Evolutionary conservation across 306 rosid genomes (phyloP), one percentile per base, ranked within the genome.

Genomic region (Cucumis melo): DNA sequence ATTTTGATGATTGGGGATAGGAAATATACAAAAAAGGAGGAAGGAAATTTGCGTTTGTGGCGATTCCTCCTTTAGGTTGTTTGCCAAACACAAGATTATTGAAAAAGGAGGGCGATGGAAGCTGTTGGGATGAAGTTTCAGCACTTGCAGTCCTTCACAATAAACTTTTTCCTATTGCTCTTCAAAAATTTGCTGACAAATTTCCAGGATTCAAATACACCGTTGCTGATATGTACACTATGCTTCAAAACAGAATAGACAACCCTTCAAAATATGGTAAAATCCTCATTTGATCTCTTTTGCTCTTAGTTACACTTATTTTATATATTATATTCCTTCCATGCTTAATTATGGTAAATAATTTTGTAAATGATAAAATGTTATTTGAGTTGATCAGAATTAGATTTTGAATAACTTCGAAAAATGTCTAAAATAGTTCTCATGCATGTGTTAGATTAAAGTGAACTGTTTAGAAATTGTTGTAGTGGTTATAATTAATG

Each of bases 221-320:
- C 5, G 3, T 77, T 1, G 17, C 44, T 11, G 78, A 89, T 62
- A 54, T 19, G 5, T 73, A 84, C 39, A 39, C 14, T 20, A 41
- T 76, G 29, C 13, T 76, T 2, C 1, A 44, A 19, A 57, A 81
- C 57, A 39, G 82, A 32, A 48, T 82, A 6, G 50, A 76, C 8
- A 21, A 76, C 57, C 89, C 96, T 78, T 48, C 83, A 46, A 88
- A 78, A 79, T 88, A 80, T 66, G 91, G 91, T 85, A 80, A 14
- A 32, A 0, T 38, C 15, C 16, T 11, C 48, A 29, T 62, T 59
- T n/a, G n/a, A n/a, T 0, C 36, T 32, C 21, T 21, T 15, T 21
- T 29, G 5, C 36, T 32, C 36, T 32, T 32, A 32, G 0, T 32
- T 32, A 32, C 36, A 2, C 36, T 32, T 32, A 32, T 32, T 32